A percentile compares a stretch with the other conserved stretches of the same genome.
Evolutionary conservation across 257 asterid species (phyloP).

Genomic region (Penstemon barbatus): DNA sequence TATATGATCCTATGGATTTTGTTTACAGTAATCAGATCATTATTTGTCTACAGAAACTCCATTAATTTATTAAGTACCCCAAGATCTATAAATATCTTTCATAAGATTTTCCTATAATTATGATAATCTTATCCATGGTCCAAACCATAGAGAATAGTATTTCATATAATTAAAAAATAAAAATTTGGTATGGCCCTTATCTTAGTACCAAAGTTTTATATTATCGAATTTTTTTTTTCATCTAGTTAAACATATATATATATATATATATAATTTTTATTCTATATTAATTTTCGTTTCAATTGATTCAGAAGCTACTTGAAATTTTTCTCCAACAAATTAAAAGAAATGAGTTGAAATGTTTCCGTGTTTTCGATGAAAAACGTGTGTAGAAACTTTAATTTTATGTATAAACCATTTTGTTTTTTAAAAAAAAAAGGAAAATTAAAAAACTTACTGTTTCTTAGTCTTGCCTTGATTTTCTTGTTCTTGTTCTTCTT

Average conservation of each 20-base stretch:
- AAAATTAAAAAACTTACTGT: slow-evolving; percentile 37
- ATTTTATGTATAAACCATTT: too few relatives aligned
- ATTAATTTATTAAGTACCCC: slow-evolving; percentile 9
- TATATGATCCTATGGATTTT: slow-evolving; percentile 22
- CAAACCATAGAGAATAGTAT: background rate
- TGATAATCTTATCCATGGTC: slow-evolving; percentile 5
- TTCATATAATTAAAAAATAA: background rate
- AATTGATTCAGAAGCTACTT: too few relatives aligned
- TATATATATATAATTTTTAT: too few relatives aligned
- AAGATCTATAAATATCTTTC: background rate
- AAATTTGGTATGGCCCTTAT: background rate
- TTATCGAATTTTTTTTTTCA: too few relatives aligned
- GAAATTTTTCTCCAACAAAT: too few relatives aligned
- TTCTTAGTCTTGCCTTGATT: slow-evolving; percentile 52
- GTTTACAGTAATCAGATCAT: slow-evolving; percentile 35
- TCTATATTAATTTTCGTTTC: background rate
- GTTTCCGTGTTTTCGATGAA: too few relatives aligned
- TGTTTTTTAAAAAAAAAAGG: too few relatives aligned
- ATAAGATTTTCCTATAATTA: background rate
- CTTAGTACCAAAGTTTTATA: background rate
- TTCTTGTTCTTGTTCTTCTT: slow-evolving; percentile 20
- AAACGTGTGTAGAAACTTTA: too few relatives aligned
- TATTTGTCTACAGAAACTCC: slow-evolving; percentile 28
- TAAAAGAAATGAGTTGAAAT: too few relatives aligned
- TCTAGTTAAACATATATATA: too few relatives aligned